Base-by-base conservation (phyloP, 2,329 filamentous ascomycete genomes). In the Claviceps spartinae region DNA sequence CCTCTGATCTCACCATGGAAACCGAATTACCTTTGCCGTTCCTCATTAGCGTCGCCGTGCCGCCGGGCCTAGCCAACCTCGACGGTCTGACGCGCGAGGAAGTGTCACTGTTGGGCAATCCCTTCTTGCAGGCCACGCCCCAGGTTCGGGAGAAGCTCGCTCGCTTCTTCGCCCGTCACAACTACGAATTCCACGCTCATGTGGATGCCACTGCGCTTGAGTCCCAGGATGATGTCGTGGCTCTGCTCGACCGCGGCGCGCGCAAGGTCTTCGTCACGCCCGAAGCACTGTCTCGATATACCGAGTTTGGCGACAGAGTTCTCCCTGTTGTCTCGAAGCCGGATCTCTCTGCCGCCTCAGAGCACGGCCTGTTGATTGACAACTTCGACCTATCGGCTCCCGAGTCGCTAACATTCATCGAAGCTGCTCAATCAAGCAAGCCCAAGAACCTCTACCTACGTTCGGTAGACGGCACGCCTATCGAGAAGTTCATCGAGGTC, bases 231-330 rank as follows among this genome's bases (percentile, higher is more conserved):
- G 85, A 94, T 57, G 74, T 97, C 38, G 71, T 91, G 51, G 78
- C 85, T 47, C 76, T 97, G 38, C 80, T 98, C 52, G 87, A 98
- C 65, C 79, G 82, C 57, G 93, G 93, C 54, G 88, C 89, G 6
- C 79, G 82, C 50, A 93, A 85, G 65, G 84, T 93, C 56, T 93
- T 97, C 65, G 86, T 95, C 49, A 77, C 78, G 18, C 77, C 82
- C 47, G 75, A 82, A 52, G 85, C 88, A 64, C 72, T 94, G 50
- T 72, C 74, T 8, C 69, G 75, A 49, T 77, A 78, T 54, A 67
- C 72, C 47, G 73, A 76, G 56, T 81, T 79, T 56, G 77, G 75
- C 44, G 69, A 73, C 44, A 72, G 81, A 53, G 74, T 83, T 26
- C 71, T 78, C 20, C 76, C 78, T 2, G 68, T 71, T 22, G 70